Conservation (phyloP, 2,329 filamentous ascomycete genomes). For the Colletotrichum cuscutae region DNA sequence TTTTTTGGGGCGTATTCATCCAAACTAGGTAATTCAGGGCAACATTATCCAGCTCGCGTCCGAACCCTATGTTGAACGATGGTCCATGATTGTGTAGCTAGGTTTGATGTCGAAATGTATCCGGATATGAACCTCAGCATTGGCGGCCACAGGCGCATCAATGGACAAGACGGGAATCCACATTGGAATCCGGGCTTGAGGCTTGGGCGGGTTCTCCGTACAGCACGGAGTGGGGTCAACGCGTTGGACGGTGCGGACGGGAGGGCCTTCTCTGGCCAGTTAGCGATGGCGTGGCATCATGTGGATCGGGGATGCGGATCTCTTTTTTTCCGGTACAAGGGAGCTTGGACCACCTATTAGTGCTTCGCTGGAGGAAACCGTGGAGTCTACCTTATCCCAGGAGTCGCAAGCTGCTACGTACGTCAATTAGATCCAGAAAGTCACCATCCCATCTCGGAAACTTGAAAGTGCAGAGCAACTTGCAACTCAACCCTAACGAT, state of each 20-base stretch:
- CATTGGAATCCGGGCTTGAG: not conserved
- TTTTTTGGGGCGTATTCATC: not conserved
- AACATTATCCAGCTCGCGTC: not conserved
- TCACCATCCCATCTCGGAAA: constrained; percentile 1
- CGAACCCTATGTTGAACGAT: not conserved
- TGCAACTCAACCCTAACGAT: not conserved
- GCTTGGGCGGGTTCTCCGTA: not conserved
- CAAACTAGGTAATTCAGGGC: not conserved
- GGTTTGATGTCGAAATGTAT: no score
- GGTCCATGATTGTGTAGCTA: no score
- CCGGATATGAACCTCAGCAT: no score
- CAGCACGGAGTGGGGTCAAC: not conserved
- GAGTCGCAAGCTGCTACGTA: constrained; percentile 29
- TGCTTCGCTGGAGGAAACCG: constrained; percentile 39
- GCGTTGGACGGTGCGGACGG: not conserved
- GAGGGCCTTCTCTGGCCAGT: not conserved
- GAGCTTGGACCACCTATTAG: constrained; percentile 41
- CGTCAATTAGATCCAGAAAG: constrained; percentile 1
- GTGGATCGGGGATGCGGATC: constrained; percentile 15
- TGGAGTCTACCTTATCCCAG: constrained; percentile 37
- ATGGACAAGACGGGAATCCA: not conserved
- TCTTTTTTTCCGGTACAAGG: constrained; percentile 31
- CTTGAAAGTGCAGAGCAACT: not conserved
- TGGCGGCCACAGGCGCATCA: not conserved
- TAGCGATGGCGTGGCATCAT: not conserved